Conservation (phyloP, 495 filamentous ascomycete species). For the Lasiosphaeris hirsuta region DNA sequence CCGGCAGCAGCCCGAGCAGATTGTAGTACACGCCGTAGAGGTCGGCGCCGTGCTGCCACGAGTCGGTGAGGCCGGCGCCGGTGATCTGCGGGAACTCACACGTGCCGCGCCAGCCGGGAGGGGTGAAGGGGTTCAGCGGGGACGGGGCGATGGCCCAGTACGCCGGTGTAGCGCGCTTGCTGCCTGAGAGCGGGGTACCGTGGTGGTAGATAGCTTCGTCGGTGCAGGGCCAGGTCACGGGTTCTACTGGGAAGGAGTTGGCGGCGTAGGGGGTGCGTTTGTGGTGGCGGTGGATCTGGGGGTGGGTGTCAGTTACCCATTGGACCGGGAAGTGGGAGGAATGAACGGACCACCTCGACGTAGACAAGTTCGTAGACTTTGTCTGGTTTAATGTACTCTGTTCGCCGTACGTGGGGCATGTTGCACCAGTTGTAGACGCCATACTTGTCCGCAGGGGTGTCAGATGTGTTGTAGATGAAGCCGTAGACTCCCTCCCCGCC, state of each 20-base stretch:
- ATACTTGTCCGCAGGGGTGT: constrained; percentile 44
- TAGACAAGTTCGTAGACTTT: constrained; percentile 56
- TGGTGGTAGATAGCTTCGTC: constrained; percentile 61
- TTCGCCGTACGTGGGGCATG: constrained; percentile 65
- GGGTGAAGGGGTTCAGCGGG: constrained; percentile 55
- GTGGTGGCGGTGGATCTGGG: constrained; percentile 67
- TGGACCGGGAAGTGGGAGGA: background rate
- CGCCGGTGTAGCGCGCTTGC: constrained; percentile 37
- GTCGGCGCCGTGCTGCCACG: constrained; percentile 63
- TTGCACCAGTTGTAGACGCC: constrained; percentile 71
- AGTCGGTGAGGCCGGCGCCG: constrained; percentile 58
- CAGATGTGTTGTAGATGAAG: constrained; percentile 61
- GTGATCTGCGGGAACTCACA: constrained; percentile 75
- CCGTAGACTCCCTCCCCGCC: constrained; percentile 54
- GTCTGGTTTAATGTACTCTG: constrained; percentile 51
- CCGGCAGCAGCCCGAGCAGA: constrained; percentile 56
- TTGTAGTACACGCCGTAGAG: constrained; percentile 62
- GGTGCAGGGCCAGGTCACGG: constrained; percentile 62
- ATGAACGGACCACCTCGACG: constrained; percentile 57
- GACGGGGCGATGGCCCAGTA: constrained; percentile 59
- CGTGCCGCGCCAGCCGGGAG: constrained; percentile 55
- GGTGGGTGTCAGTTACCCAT: background rate
- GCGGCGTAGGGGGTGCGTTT: constrained; percentile 68
- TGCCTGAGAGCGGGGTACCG: constrained; percentile 43
- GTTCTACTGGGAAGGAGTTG: constrained; percentile 64